phyloP scores from a whole-genome alignment of 805 yeast species.

The Pichia deserticola region DNA sequence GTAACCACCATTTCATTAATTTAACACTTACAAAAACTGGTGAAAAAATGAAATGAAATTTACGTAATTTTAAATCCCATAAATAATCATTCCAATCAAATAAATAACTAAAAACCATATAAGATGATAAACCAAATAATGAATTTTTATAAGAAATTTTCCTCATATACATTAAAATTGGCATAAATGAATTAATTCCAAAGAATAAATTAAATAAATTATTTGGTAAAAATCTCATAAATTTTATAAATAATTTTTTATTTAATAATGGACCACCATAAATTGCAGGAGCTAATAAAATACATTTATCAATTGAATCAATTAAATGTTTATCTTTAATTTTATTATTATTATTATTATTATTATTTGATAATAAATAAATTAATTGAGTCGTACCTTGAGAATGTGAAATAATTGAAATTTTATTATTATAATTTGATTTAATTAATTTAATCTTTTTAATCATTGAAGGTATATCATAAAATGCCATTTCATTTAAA shows the following conservation, averaged over 20 bases:
- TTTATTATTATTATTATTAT: constrained; percentile 21
- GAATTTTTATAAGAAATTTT: constrained; percentile 38
- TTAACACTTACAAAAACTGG: constrained; percentile 77
- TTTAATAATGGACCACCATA: constrained; percentile 76
- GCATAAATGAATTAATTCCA: constrained; percentile 75
- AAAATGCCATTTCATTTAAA: constrained; percentile 69
- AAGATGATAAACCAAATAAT: constrained; percentile 60
- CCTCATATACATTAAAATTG: constrained; percentile 61
- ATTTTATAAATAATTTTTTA: constrained; percentile 50
- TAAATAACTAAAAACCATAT: constrained; percentile 76
- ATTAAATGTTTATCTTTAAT: too few species aligned
- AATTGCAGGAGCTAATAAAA: constrained; percentile 86
- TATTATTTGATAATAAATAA: constrained; percentile 39
- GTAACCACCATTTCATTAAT: constrained; percentile 90
- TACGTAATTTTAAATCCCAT: constrained; percentile 64
- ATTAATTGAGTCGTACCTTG: constrained; percentile 91
- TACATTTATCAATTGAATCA: constrained; percentile 45
- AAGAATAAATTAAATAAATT: constrained; percentile 44
- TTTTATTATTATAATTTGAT: constrained; percentile 28
- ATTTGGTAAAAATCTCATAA: constrained; percentile 48
- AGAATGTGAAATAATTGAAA: constrained; percentile 74
- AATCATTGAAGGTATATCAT: constrained; percentile 70
- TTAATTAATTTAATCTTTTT: constrained; percentile 34
- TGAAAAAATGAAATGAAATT: constrained; percentile 74
- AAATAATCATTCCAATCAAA: constrained; percentile 80